A percentile compares a stretch with the other conserved stretches of the same genome.
Conservation (phyloP, 1,284 basidiomycete species). For the Heliocybe sulcata region DNA sequence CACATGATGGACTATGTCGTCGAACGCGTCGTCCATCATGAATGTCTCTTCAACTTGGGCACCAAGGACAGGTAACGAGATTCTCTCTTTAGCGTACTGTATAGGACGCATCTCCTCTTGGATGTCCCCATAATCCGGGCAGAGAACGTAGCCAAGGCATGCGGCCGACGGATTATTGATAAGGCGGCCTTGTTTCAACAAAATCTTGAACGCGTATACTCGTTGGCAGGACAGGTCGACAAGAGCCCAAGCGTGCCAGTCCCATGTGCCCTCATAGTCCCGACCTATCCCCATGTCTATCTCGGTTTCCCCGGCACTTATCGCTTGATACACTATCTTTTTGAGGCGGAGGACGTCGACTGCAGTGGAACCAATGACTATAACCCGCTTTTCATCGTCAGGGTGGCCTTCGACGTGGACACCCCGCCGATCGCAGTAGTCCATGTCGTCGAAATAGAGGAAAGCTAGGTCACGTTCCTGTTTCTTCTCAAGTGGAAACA, state of each 20-base stretch:
- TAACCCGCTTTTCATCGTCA: slow-evolving; percentile 8
- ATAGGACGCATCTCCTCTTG: slow-evolving; percentile 20
- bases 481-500: slow-evolving; percentile 16
- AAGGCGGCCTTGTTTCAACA: slow-evolving; percentile 20
- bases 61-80: slow-evolving; percentile 20
- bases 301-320: slow-evolving; percentile 28
- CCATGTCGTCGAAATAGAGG: slow-evolving; percentile 26
- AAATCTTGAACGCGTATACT: slow-evolving; percentile 31
- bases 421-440: slow-evolving; percentile 14
- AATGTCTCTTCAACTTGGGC: slow-evolving; percentile 11
- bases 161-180: slow-evolving; percentile 19
- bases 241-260: slow-evolving; percentile 29
- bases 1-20: slow-evolving; percentile 15
- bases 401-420: slow-evolving; percentile 14
- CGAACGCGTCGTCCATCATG: slow-evolving; percentile 19
- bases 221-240: slow-evolving; percentile 28
- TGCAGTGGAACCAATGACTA: slow-evolving; percentile 16
- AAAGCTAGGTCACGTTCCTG: slow-evolving; percentile 20
- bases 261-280: slow-evolving; percentile 22
- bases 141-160: slow-evolving; percentile 25
- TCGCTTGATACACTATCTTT: slow-evolving; percentile 23
- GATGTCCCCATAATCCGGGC: slow-evolving; percentile 25
- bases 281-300: slow-evolving; percentile 24
- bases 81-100: slow-evolving; percentile 24
- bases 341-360: slow-evolving; percentile 19